These are phyloP conservation scores for Betula pendula DNA, from an alignment of 306 rosid genomes.

Conservation along the genomic window DNA sequence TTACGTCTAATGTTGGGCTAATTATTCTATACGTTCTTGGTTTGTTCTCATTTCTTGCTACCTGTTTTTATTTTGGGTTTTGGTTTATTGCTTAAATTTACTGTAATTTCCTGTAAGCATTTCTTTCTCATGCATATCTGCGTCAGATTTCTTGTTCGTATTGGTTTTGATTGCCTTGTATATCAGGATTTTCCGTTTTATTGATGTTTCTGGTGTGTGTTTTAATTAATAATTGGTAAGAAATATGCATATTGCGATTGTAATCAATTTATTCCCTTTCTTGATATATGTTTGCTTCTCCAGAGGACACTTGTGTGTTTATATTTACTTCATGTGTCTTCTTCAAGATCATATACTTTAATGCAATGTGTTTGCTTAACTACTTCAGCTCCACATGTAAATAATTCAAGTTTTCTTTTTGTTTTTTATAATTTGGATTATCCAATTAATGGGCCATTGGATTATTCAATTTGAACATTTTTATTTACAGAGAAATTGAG, in stretches of 20 bases:
- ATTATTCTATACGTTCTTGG: conserved; percentile 5
- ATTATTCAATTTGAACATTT: background rate
- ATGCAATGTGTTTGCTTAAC: conserved; percentile 1
- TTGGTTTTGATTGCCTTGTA: conserved; percentile 13
- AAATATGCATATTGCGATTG: background rate
- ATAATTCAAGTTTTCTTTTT: background rate
- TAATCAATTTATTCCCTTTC: background rate
- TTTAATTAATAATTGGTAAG: conserved; percentile 11
- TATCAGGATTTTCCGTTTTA: conserved; percentile 14
- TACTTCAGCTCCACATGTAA: background rate
- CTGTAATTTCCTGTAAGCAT: background rate
- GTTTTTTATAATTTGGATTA: conserved; percentile 1
- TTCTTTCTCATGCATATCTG: background rate
- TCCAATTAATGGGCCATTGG: background rate
- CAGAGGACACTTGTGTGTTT: background rate
- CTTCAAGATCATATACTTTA: conserved; percentile 2
- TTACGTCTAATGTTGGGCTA: conserved; percentile 14
- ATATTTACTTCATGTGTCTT: conserved; percentile 6
- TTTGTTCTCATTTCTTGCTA: conserved; percentile 27
- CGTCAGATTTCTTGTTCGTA: conserved; percentile 23
- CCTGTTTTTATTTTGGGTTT: conserved; percentile 17
- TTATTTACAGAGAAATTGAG: background rate
- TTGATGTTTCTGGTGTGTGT: conserved; percentile 26
- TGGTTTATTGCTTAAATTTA: conserved; percentile 9
- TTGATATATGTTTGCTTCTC: background rate